Base-by-base conservation (phyloP, 768 basidiomycete genomes). In the Psilocybe sp. region DNA sequence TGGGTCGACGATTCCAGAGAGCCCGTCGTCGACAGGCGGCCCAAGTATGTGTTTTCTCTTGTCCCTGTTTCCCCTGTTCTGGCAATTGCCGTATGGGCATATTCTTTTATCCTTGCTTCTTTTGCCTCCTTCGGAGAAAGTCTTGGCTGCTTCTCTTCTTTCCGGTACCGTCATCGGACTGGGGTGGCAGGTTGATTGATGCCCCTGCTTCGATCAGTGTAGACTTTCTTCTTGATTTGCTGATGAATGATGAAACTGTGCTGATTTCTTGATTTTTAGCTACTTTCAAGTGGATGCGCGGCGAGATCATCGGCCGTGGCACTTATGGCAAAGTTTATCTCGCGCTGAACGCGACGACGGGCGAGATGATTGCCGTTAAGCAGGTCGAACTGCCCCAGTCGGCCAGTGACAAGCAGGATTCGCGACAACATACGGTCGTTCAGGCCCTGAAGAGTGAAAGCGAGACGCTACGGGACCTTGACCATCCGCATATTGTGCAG, bases 351-450 rank as follows among this genome's bases (percentile, higher is more conserved):
- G 92, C 91, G 31, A 94, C 92, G 3, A 96, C 94, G 0, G 94
- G 94, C 50, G 95, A 98, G 69, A 96, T 98, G 92, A 94, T 98
- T 60, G 97, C 97, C 14, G 97, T 99, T 56, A 99, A 99, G 69
- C 97, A 98, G 69, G 97, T 99, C 41, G 97, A 98, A 66, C 81
- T 95, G 50, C 96, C 97, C 1, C 82, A 84, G 44, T 95, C 93
- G 7, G 83, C 85, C 14, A 92, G 89, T 60, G 97, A 99, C 70
- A 90, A 88, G 67, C 88, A 83, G 55, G 94, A 98, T 67, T 77
- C 81, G 14, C 81, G 94, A 31, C 94, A 96, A 59, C 73, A 80
- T 47, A 82, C 81, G 23, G 85, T 95, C 54, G 90, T 99, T 51
- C 88, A 94, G 59, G 94, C 95, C 1, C 71, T 98, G 54, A 93